A percentile compares a stretch with the other conserved stretches of the same genome.
These are phyloP conservation scores for Aspergillus sp. DNA, from an alignment of 2,329 filamentous ascomycete genomes.

Conservation along the genomic window DNA sequence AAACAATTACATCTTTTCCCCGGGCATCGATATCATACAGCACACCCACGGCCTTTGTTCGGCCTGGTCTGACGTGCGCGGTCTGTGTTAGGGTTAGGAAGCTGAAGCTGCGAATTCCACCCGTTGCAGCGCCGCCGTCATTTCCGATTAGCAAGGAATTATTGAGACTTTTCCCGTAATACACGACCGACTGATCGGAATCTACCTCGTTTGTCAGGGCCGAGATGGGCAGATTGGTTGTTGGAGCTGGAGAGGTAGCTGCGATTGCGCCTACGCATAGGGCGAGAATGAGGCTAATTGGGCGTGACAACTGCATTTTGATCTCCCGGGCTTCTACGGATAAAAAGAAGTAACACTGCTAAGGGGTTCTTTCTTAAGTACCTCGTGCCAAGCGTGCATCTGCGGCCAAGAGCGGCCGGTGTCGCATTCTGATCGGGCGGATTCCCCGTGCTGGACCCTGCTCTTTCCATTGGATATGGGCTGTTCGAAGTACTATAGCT, in stretches of 20 bases:
- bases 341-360: too few relatives aligned
- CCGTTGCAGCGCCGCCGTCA: constrained; percentile 7
- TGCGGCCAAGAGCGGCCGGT: background rate
- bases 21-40: background rate
- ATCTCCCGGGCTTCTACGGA: too few relatives aligned
- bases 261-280: background rate
- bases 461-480: background rate
- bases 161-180: background rate
- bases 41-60: constrained; percentile 5
- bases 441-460: background rate
- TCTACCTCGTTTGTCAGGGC: background rate
- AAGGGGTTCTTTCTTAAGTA: too few relatives aligned
- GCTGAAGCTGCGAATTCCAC: constrained; percentile 1
- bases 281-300: background rate
- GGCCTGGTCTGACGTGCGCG: background rate
- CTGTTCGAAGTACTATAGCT: too few relatives aligned
- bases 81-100: background rate
- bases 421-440: background rate
- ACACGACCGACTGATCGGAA: constrained; percentile 1
- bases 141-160: constrained; percentile 2
- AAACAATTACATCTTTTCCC: background rate
- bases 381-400: background rate
- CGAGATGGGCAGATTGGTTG: background rate
- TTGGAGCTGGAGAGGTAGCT: background rate
- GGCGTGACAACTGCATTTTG: background rate